Evolutionary conservation across 306 rosid genomes (phyloP), one percentile per base, ranked within the genome.

Genomic region (Casuarina glauca): DNA sequence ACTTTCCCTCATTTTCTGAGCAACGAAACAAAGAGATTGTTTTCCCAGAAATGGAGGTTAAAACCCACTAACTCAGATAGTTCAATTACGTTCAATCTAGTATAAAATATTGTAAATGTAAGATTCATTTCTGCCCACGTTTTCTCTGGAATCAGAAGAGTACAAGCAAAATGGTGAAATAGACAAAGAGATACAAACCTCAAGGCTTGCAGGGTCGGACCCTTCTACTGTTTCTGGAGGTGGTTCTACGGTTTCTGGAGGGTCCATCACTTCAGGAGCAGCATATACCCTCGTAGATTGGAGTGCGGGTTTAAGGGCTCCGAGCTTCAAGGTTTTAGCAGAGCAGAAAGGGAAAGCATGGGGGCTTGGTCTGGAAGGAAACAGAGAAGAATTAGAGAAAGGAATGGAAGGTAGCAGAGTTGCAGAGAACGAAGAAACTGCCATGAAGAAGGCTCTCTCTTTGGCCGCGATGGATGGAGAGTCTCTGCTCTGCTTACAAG

Each of bases 261-360:
- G 86, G 68, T 88, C 87, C 52, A 93, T 70, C 26, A 84, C 90
- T 89, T 93, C 89, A 39, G 98, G 90, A 36, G 95, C 88, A 69
- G 93, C 94, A 84, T 70, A 76, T 79, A 87, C 84, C 80, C 83
- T 83, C 48, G 89, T 85, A 3, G 91, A 80, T 1, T 83, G 71
- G 19, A 38, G 88, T 10, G 85, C 74, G 70, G 84, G 79, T 70
- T 86, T 87, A 6, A 79, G 57, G 80, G 79, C 84, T 74, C 78
- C 72, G 57, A 82, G 78, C 80, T 81, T 88, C 12, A 66, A 66
- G 71, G 87, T 72, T 61, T 82, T 75, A 52, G 79, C 74, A 54
- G 84, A 58, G 43, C 72, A 78, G 63, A 78, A 58, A 74, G 69
- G 49, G 66, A 84, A 77, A 76, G 86, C 79, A 64, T 79, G 20